Conservation (phyloP, 768 basidiomycete genomes). For the Tulasnella calospora region DNA sequence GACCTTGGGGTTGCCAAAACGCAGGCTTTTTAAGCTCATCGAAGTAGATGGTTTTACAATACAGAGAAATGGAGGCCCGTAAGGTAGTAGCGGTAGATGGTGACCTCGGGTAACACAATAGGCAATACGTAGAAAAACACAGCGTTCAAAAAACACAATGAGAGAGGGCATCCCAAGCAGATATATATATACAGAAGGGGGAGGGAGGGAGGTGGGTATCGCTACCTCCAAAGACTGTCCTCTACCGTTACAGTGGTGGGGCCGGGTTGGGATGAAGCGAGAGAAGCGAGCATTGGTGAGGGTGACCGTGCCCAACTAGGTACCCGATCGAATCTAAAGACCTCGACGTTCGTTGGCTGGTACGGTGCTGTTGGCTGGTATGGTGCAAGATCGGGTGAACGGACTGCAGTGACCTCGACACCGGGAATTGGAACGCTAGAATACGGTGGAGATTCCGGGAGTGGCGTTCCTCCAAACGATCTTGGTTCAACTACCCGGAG, state of each 20-base stretch:
- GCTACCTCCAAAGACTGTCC: conserved; percentile 1
- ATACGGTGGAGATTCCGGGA: background rate
- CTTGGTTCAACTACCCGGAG: background rate
- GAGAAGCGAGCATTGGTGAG: background rate
- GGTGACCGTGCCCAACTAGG: background rate
- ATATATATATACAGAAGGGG: background rate
- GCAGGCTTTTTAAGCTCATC: background rate
- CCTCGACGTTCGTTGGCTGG: background rate
- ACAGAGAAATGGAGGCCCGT: background rate
- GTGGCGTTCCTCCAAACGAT: background rate
- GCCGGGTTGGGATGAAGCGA: background rate
- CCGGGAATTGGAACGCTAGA: background rate
- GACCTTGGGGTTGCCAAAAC: background rate
- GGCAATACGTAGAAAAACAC: conserved; percentile 1
- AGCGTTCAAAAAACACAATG: background rate
- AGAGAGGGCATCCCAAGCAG: background rate
- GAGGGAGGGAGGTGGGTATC: background rate
- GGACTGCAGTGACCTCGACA: background rate
- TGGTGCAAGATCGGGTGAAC: background rate
- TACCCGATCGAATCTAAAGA: background rate
- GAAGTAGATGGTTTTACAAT: background rate
- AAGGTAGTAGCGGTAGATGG: background rate
- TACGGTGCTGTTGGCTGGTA: background rate
- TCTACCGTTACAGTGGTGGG: background rate
- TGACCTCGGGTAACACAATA: background rate